These are phyloP conservation scores for Termitomyces sp. DNA, from an alignment of 768 basidiomycete species.

Conservation along the genomic window DNA sequence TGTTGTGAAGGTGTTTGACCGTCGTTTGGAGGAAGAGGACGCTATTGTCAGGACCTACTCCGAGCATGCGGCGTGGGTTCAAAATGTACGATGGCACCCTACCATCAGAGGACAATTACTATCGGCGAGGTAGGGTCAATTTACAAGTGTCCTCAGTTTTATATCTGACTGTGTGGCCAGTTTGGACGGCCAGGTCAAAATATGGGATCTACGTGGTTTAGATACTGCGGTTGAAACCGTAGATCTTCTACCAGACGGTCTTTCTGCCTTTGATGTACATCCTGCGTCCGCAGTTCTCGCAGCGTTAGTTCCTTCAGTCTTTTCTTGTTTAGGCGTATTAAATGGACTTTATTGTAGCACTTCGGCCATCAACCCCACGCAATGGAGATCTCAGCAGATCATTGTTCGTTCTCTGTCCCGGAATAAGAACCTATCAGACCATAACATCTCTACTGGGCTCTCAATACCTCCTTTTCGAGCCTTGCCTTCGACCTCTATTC, in stretches of 20 bases:
- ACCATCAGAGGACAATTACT: constrained; percentile 63
- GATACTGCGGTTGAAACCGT: constrained; percentile 56
- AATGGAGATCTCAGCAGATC: constrained; percentile 64
- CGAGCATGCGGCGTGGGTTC: constrained; percentile 83
- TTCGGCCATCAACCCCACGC: constrained; percentile 52
- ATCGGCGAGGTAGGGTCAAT: constrained; percentile 72
- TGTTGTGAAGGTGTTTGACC: constrained; percentile 83
- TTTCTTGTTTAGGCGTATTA: not conserved
- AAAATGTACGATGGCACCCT: constrained; percentile 84
- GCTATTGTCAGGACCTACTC: constrained; percentile 75
- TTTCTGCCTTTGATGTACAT: constrained; percentile 87
- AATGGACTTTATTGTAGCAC: constrained; percentile 30
- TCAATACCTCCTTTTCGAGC: constrained; percentile 47
- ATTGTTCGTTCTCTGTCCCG: constrained; percentile 52
- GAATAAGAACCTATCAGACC: constrained; percentile 33
- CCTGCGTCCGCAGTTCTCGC: constrained; percentile 79
- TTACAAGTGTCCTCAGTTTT: not conserved
- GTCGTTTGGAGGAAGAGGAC: constrained; percentile 77
- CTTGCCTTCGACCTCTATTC: constrained; percentile 53
- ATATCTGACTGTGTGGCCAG: constrained; percentile 32
- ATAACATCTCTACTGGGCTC: constrained; percentile 50
- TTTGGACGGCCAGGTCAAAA: constrained; percentile 80
- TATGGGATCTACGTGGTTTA: constrained; percentile 81
- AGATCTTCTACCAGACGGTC: constrained; percentile 62
- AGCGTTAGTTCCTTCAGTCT: constrained; percentile 46